Base-by-base conservation (phyloP, 2,329 filamentous ascomycete species). In the Calycina marina region DNA sequence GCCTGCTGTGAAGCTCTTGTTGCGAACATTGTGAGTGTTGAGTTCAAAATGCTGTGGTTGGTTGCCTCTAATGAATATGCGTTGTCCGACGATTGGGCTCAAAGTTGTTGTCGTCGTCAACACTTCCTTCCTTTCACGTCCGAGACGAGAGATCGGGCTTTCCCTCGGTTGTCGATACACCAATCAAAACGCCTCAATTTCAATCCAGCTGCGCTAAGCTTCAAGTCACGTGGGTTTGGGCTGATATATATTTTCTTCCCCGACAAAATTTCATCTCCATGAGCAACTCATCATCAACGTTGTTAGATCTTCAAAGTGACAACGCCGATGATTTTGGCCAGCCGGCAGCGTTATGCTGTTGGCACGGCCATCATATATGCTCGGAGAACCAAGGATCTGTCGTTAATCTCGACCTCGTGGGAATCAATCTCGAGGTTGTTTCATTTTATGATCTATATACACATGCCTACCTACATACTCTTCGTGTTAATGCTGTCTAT, bases 1-100 rank as follows among this genome's bases (percentile, higher is more conserved):
- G 57, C 56, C 43, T 59, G 57, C 48, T 61, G 58, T 31, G 53
- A 50, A 38, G 51, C 46, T 50, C 56, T 56, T 43, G 60, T 58
- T 38, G 59, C 52, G 47, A 62, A 50, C 60, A 62, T 62, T 25
- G 16, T 59, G 42, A 38, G 18, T 42, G 30, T 36, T 29, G 38
- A 32, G 34, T 40, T 26, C 32, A 20, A n/a, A 20, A 15, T 29
- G 10, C 17, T 29, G 18, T 12, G 20, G 25, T 27, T 32, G 30
- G n/a, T n/a, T n/a, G n/a, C n/a, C n/a, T 30, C 25, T 32, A 35
- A 31, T 33, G 25, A 24, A 25, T 8, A 25, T 14, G n/a, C 13
- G 9, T 16, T n/a, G 4, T 6, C 15, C 17, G 25, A 32, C 28
- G 17, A 35, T 29, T 10, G 25, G 15, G 17, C 3, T 14, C 6